phyloP scores from a whole-genome alignment of 2,329 filamentous ascomycete genomes.

The Fusarium lyarnte region DNA sequence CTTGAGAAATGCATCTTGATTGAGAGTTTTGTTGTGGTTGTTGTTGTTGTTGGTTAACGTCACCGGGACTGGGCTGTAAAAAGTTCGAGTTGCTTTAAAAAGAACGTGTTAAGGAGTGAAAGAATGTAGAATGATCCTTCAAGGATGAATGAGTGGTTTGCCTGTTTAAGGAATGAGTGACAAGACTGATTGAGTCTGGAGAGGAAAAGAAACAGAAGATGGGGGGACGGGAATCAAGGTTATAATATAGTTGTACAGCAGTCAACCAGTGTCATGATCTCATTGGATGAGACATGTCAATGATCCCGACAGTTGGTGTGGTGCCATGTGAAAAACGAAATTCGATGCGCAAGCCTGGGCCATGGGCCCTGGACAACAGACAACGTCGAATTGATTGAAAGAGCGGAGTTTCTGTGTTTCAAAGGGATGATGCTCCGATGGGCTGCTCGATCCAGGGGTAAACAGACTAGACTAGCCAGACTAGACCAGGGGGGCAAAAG shows the following conservation, averaged over 20 bases:
- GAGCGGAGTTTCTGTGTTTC: slow-evolving; percentile 27
- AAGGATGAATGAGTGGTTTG: slow-evolving; percentile 29
- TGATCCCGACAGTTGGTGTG: slow-evolving; percentile 12
- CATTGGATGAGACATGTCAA: slow-evolving; percentile 6
- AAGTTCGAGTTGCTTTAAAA: neutral
- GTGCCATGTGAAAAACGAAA: slow-evolving; percentile 15
- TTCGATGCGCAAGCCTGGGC: slow-evolving; percentile 15
- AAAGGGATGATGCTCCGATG: slow-evolving; percentile 22
- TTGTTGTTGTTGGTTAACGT: slow-evolving; percentile 15
- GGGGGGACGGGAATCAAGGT: slow-evolving; percentile 20
- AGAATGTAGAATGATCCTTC: slow-evolving; percentile 31
- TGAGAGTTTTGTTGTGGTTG: slow-evolving; percentile 4
- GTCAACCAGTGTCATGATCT: neutral
- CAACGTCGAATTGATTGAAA: slow-evolving; percentile 24
- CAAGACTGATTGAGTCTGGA: slow-evolving; percentile 32
- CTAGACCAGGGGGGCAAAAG: slow-evolving; percentile 31
- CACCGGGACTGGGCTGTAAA: slow-evolving; percentile 27
- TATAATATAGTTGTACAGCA: slow-evolving; percentile 33
- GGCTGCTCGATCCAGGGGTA: slow-evolving; percentile 15
- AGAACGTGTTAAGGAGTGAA: slow-evolving; percentile 16
- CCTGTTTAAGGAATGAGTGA: slow-evolving; percentile 24
- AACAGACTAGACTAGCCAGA: neutral
- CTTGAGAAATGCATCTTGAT: slow-evolving; percentile 38
- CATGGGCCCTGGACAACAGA: neutral
- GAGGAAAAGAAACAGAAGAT: slow-evolving; percentile 1